Conservation (phyloP, 2,329 filamentous ascomycete species). For the Paraphaeosphaeria sporulosa region DNA sequence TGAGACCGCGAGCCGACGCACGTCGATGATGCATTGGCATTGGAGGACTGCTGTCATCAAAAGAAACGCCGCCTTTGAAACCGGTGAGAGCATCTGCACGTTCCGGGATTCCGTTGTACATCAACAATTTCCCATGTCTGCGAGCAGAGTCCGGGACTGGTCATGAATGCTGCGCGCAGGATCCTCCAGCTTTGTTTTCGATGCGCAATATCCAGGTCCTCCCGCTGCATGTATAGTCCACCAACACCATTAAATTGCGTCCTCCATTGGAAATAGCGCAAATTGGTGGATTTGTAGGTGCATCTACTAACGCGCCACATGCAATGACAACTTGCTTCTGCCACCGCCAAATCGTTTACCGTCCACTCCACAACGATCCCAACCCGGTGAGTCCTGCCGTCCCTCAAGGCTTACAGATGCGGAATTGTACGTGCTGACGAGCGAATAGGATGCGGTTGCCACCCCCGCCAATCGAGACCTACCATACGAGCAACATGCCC, state of each 20-base stretch:
- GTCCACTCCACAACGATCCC: not conserved
- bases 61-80: not conserved
- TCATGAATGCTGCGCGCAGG: not conserved
- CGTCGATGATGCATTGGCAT: not conserved
- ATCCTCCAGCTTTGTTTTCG: not conserved
- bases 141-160: not conserved
- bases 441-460: not conserved
- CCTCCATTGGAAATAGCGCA: not conserved
- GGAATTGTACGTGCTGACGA: not conserved
- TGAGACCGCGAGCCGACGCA: not conserved
- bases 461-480: not conserved
- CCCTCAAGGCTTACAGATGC: not conserved
- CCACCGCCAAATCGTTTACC: not conserved
- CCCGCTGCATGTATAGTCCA: not conserved
- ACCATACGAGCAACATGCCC: not conserved
- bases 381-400: not conserved
- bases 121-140: not conserved
- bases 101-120: not conserved
- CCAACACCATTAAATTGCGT: not conserved
- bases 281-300: constrained; percentile 1
- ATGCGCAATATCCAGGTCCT: not conserved
- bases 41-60: not conserved
- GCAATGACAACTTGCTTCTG: not conserved
- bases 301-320: not conserved
- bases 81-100: constrained; percentile 3